A percentile compares a stretch with the other conserved stretches of the same genome.
Evolutionary conservation across 768 basidiomycete genomes (phyloP).

Genomic region (Leccinum longicurvipes): DNA sequence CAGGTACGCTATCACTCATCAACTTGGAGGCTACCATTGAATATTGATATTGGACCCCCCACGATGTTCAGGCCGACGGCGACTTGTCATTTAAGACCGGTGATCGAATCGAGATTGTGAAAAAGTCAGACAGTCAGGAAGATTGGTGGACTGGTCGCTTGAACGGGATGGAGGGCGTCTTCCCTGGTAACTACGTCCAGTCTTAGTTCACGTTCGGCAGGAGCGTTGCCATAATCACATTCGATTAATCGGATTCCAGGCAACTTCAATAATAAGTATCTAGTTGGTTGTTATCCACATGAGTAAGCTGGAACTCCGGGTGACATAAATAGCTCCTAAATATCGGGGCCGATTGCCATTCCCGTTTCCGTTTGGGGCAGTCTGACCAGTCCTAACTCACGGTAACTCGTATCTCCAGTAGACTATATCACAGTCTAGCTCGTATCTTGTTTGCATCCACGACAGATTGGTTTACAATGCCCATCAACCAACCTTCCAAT

Average conservation of each 20-base stretch:
- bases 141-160: slow-evolving; percentile 98
- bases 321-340: slow-evolving; percentile 17
- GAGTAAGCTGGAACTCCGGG: not conserved
- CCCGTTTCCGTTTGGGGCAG: not conserved
- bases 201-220: slow-evolving; percentile 3
- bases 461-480: slow-evolving; percentile 14
- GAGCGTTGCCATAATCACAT: not conserved
- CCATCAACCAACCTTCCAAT: slow-evolving; percentile 83
- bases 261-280: too few species aligned
- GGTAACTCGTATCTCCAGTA: not conserved
- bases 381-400: not conserved
- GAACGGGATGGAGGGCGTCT: slow-evolving; percentile 81
- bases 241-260: not conserved
- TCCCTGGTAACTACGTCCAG: slow-evolving; percentile 65
- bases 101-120: slow-evolving; percentile 87
- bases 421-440: not conserved
- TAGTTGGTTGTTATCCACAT: not conserved
- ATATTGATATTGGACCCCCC: not conserved
- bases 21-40: not conserved
- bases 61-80: slow-evolving; percentile 67
- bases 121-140: slow-evolving; percentile 75
- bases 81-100: slow-evolving; percentile 89
- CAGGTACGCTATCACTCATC: slow-evolving; percentile 50
- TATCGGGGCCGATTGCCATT: slow-evolving; percentile 9
- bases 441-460: not conserved